Conservation (phyloP, 2,329 filamentous ascomycete genomes). For the Calonectria montana region DNA sequence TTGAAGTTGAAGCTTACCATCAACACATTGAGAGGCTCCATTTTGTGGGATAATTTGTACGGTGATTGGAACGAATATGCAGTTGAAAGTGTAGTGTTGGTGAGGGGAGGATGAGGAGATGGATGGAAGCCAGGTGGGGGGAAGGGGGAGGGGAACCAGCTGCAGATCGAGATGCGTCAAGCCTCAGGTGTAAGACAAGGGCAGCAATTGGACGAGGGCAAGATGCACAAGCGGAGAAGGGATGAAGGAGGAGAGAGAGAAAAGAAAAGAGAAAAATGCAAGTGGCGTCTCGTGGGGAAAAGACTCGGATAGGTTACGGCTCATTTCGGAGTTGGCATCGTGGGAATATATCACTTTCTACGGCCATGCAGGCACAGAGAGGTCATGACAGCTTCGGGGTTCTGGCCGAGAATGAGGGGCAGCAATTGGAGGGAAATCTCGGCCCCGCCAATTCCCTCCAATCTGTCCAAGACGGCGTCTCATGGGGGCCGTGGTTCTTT, state of each 20-base stretch:
- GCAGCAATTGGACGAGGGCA: not conserved
- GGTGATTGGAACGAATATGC: not conserved
- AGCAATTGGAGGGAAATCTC: constrained; percentile 45
- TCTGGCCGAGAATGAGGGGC: constrained; percentile 38
- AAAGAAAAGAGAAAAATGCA: constrained; percentile 9
- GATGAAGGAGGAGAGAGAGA: not conserved
- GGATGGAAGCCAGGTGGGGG: constrained; percentile 27
- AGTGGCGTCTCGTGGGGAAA: not conserved
- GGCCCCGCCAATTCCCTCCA: constrained; percentile 36
- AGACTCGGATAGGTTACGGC: constrained; percentile 12
- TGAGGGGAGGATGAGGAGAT: constrained; percentile 1
- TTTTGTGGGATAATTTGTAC: constrained; percentile 42
- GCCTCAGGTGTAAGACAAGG: not conserved
- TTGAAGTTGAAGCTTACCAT: constrained; percentile 64
- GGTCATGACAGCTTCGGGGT: constrained; percentile 36
- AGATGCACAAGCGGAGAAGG: constrained; percentile 5
- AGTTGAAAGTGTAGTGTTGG: not conserved
- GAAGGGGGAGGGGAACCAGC: constrained; percentile 33
- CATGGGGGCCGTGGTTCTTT: constrained; percentile 29
- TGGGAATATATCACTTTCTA: constrained; percentile 21
- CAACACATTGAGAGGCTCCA: constrained; percentile 74
- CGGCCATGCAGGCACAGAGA: constrained; percentile 13
- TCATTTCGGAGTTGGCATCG: constrained; percentile 21
- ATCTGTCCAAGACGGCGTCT: constrained; percentile 24
- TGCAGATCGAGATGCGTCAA: constrained; percentile 18